Conservation (phyloP, 805 yeast species). For the Wickerhamomyces bisporus region DNA sequence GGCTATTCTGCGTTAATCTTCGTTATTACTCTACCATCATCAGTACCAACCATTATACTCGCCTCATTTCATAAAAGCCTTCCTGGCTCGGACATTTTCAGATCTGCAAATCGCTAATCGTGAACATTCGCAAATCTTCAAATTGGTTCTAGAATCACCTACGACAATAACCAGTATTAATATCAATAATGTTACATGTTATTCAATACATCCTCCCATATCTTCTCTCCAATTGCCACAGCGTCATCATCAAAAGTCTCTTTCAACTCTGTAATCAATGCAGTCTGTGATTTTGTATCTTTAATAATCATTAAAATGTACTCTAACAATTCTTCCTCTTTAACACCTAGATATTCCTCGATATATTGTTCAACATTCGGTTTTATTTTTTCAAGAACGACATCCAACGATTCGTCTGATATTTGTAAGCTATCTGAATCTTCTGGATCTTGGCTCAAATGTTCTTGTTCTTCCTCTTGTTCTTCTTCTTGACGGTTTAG, state of each 20-base stretch:
- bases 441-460: background rate
- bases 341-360: constrained; percentile 48
- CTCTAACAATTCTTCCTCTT: constrained; percentile 44
- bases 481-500: constrained; percentile 2
- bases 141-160: too few species aligned
- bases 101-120: too few species aligned
- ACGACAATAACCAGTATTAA: too few species aligned
- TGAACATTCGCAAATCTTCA: too few species aligned
- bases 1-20: too few species aligned
- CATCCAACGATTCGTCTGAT: constrained; percentile 11
- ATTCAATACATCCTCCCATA: constrained; percentile 30
- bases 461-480: background rate
- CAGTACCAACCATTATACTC: too few species aligned
- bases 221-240: constrained; percentile 33
- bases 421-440: constrained; percentile 3
- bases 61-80: too few species aligned
- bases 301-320: constrained; percentile 37
- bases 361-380: constrained; percentile 37
- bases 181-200: too few species aligned
- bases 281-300: constrained; percentile 27
- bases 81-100: too few species aligned
- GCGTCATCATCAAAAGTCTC: constrained; percentile 52
- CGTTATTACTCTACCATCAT: too few species aligned
- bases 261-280: constrained; percentile 38
- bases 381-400: constrained; percentile 24